Base-by-base conservation (phyloP, 2,329 filamentous ascomycete species). In the Anthostomella pinea region DNA sequence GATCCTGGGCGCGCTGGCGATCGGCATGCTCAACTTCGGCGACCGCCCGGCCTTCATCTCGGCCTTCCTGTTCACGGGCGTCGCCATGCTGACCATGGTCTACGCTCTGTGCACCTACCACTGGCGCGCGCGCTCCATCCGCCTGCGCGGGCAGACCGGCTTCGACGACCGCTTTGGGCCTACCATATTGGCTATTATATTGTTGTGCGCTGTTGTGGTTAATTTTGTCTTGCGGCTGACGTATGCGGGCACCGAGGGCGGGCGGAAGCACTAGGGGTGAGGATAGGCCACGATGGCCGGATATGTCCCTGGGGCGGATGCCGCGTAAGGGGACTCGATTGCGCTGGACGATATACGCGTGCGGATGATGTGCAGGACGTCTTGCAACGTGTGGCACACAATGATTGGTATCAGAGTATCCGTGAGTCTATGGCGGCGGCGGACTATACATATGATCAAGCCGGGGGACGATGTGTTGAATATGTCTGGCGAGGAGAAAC, bases 21-120 rank as follows among this genome's bases (percentile, higher is more conserved):
- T 98, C 54, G 93, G 93, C 53, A 89, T 98, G 62, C 82, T 98
- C 58, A 98, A 98, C 74, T 98, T 98, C 57, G 93, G 93, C 61
- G 93, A 98, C 67, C 83, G 82, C 48, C 81, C 95, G 38, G 91
- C 91, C 55, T 93, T 93, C 63, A 95, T 97, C 66, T 91, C 85
- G 44, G 89, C 93, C 38, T 90, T 87, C 35, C 74, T 96, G 35
- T 98, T 98, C 71, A 97, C 93, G 1, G 72, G 89, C 52, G 91
- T 98, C 37, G 88, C 91, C 47, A 91, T 98, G 81, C 79, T 85
- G 35, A 87, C 90, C 28, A 96, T 98, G 89, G 70, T 95, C 26
- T 98, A 98, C 63, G 93, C 93, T 5, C 72, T 98, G 8, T 77
- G 88, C 43, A 97, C 91, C 20, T 98, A 96, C 68, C 93, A 98